Conservation (phyloP, 805 yeast species). For the Wickerhamomyces xylosicus region DNA sequence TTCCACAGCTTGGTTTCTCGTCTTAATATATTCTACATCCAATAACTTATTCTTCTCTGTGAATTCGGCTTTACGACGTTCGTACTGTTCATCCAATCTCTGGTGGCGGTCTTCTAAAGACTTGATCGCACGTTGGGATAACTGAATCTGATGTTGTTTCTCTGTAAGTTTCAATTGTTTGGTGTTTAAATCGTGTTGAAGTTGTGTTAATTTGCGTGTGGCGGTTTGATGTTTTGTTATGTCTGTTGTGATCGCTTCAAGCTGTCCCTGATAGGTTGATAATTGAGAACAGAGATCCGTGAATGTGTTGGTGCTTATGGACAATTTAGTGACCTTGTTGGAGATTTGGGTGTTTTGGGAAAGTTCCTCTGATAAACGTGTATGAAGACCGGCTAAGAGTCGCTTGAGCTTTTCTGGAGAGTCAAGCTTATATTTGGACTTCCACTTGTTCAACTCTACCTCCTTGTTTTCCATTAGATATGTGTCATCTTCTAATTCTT, state of each 20-base stretch:
- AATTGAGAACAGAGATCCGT: not conserved
- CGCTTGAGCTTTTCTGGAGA: not conserved
- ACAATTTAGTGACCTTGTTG: not conserved
- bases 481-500: not conserved
- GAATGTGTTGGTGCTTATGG: not conserved
- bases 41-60: not conserved
- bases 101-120: not conserved
- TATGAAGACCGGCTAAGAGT: not conserved
- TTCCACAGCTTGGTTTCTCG: not conserved
- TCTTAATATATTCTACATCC: not conserved
- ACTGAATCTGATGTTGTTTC: not conserved
- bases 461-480: not conserved
- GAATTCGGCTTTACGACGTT: not conserved
- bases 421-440: not conserved
- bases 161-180: not conserved
- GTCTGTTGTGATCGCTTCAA: not conserved
- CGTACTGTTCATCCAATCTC: not conserved
- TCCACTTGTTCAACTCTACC: not conserved
- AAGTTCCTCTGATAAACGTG: not conserved
- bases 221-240: not conserved
- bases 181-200: not conserved
- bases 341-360: not conserved
- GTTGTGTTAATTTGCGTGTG: not conserved
- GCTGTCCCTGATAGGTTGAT: not conserved
- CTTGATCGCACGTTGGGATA: not conserved